Percentiles rank a stretch among this genome's conserved stretches.
These are phyloP conservation scores for Talaromyces islandicus DNA, from an alignment of 2,329 filamentous ascomycete species.

Conservation along the genomic window DNA sequence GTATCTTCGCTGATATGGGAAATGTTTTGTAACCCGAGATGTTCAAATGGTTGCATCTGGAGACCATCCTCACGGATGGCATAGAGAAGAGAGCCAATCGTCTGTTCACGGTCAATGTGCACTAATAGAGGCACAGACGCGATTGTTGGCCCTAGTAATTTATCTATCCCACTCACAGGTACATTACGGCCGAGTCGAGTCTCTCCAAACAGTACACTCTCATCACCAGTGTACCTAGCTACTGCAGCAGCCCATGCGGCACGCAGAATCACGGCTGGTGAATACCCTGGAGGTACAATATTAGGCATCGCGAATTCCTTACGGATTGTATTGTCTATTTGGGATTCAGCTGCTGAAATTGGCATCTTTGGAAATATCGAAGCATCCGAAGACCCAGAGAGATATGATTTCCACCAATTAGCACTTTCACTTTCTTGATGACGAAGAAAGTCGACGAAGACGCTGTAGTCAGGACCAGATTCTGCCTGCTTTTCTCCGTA, in stretches of 20 bases:
- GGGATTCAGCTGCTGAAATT: too few relatives aligned
- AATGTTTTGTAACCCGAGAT: not conserved
- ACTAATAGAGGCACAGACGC: not conserved
- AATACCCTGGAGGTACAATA: not conserved
- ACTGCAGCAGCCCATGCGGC: not conserved
- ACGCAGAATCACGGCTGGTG: not conserved
- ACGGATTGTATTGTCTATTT: too few relatives aligned
- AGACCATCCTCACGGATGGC: not conserved
- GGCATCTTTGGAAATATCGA: not conserved
- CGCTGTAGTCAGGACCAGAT: not conserved
- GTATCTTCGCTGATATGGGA: not conserved
- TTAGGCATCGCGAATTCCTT: not conserved
- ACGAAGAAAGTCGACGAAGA: not conserved
- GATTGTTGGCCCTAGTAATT: not conserved
- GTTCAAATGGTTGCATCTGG: not conserved
- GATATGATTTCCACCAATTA: not conserved
- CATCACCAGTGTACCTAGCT: not conserved
- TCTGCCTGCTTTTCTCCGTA: too few relatives aligned
- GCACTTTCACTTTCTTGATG: not conserved
- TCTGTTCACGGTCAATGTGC: not conserved
- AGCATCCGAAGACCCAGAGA: not conserved
- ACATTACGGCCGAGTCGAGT: not conserved
- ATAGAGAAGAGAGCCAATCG: not conserved
- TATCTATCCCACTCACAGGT: not conserved
- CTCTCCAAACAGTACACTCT: not conserved